Evolutionary conservation across 1,139 yeast genomes (phyloP).

Genomic region (Blastobotrys petasosporus): DNA sequence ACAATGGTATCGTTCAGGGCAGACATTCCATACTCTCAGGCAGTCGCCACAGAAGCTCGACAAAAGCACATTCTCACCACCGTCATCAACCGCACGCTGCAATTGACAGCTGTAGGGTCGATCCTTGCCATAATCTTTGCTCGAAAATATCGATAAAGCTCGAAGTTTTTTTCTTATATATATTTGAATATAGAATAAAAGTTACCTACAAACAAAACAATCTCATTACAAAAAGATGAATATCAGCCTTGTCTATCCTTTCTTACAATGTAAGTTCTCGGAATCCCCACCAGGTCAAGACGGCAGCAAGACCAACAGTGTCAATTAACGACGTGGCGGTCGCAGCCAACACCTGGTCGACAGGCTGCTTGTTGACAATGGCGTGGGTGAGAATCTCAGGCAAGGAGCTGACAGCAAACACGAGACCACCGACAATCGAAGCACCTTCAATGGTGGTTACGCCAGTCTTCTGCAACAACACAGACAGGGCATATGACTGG

Average conservation of each 20-base stretch:
- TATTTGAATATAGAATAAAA: background rate
- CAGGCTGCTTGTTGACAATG: conserved; percentile 34
- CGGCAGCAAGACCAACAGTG: conserved; percentile 39
- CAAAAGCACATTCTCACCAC: conserved; percentile 17
- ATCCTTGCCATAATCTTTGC: background rate
- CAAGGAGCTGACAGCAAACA: conserved; percentile 36
- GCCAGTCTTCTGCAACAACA: conserved; percentile 37
- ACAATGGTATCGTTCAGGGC: conserved; percentile 89
- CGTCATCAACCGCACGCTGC: conserved; percentile 1
- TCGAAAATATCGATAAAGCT: background rate
- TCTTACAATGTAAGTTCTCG: conserved; percentile 8
- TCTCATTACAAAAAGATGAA: background rate
- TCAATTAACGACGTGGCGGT: conserved; percentile 34
- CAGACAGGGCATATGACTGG: conserved; percentile 41
- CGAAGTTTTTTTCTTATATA: background rate
- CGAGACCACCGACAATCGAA: conserved; percentile 36
- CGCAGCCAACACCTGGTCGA: conserved; percentile 34
- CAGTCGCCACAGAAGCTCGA: conserved; percentile 52
- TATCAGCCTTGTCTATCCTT: background rate
- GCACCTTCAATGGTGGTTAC: conserved; percentile 38
- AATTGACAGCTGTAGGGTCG: background rate
- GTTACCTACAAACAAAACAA: background rate
- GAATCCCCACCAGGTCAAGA: conserved; percentile 36
- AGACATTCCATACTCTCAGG: conserved; percentile 71
- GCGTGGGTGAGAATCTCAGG: conserved; percentile 35